These are phyloP conservation scores for Fusarium redolens DNA, from an alignment of 2,329 filamentous ascomycete species.

Conservation along the genomic window DNA sequence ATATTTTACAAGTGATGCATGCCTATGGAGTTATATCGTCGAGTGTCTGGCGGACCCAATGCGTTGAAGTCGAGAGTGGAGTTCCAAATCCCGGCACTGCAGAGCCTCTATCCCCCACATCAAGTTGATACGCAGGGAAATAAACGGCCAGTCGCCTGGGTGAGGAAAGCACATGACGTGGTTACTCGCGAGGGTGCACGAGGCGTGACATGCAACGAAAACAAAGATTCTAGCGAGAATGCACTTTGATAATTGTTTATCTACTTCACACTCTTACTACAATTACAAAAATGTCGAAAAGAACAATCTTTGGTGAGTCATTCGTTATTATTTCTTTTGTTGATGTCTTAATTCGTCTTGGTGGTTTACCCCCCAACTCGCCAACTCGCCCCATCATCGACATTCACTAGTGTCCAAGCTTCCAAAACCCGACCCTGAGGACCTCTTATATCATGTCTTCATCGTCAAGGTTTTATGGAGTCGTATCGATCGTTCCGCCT, in stretches of 20 bases:
- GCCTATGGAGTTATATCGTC: background rate
- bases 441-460: background rate
- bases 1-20: background rate
- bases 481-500: background rate
- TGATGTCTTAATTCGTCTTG: background rate
- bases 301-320: background rate
- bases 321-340: background rate
- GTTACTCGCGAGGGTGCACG: slow-evolving; percentile 34
- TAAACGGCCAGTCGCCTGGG: background rate
- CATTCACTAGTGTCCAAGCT: background rate
- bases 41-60: background rate
- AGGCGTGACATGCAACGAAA: slow-evolving; percentile 14
- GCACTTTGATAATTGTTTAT: background rate
- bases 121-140: background rate
- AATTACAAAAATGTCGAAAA: background rate
- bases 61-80: background rate
- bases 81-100: slow-evolving; percentile 1
- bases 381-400: background rate
- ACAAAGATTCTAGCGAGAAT: slow-evolving; percentile 4
- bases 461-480: too few species aligned
- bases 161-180: slow-evolving; percentile 15
- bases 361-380: background rate
- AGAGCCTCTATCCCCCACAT: slow-evolving; percentile 4
- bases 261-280: background rate
- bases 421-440: background rate